Conservation (phyloP, 208 protist species). For the Trypanosoma avium region DNA sequence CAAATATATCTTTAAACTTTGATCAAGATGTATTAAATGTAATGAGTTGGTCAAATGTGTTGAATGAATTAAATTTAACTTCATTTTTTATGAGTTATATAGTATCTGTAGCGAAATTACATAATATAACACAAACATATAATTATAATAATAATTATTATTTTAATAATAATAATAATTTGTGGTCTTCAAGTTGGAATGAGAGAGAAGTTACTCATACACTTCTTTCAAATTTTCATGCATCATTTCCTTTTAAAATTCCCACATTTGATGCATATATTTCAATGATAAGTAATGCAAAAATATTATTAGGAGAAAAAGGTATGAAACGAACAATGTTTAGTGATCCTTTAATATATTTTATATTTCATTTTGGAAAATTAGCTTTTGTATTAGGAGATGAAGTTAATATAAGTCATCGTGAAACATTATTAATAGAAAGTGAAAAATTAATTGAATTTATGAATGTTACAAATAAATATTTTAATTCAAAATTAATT, state of each 20-base stretch:
- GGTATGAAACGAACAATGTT: conserved; percentile 19
- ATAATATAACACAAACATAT: neutral
- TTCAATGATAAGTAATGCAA: conserved; percentile 4
- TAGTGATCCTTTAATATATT: conserved; percentile 12
- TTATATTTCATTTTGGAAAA: conserved; percentile 22
- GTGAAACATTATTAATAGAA: neutral
- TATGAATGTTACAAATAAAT: conserved; percentile 24
- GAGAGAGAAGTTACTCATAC: conserved; percentile 12
- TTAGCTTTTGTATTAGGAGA: conserved; percentile 11
- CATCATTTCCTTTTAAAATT: conserved; percentile 19
- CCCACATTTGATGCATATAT: conserved; percentile 24
- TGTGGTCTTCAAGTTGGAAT: conserved; percentile 2
- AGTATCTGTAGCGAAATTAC: neutral
- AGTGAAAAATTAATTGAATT: conserved; percentile 15
- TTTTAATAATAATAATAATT: neutral
- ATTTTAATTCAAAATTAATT: neutral
- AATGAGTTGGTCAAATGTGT: conserved; percentile 15
- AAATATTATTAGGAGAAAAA: neutral
- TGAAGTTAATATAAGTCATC: neutral
- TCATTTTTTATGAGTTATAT: conserved; percentile 15
- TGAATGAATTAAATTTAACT: conserved; percentile 14
- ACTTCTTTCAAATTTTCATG: conserved; percentile 20
- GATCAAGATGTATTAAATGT: conserved; percentile 1
- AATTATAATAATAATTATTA: neutral
- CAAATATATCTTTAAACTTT: neutral